Conservation (phyloP, 306 rosid genomes). For the Medicago arabica region DNA sequence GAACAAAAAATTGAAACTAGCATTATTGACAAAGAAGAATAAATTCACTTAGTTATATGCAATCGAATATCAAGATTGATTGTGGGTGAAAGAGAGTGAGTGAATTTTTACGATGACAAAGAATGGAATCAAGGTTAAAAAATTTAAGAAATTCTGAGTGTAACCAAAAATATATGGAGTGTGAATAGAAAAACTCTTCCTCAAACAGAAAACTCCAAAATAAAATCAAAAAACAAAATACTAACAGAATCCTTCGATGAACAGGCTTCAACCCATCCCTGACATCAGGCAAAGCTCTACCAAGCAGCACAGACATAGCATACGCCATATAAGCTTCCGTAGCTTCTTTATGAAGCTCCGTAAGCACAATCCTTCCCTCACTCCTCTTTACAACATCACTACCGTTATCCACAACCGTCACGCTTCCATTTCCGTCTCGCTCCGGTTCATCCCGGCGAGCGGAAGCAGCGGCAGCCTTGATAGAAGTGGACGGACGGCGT, state of each 20-base stretch:
- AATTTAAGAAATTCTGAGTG: no score
- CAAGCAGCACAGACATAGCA: conserved; percentile 94
- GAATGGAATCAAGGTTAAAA: no score
- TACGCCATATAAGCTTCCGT: conserved; percentile 89
- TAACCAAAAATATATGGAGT: no score
- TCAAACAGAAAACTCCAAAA: no score
- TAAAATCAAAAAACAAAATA: conserved; percentile 18
- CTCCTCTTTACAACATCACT: conserved; percentile 15
- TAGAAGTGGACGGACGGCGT: not conserved
- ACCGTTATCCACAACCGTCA: conserved; percentile 45
- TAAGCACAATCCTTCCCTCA: conserved; percentile 59
- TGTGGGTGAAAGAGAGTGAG: no score
- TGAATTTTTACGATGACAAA: no score
- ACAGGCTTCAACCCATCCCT: conserved; percentile 98
- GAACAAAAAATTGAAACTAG: no score
- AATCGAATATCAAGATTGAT: no score
- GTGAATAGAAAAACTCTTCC: no score
- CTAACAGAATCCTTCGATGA: conserved; percentile 92
- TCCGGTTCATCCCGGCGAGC: conserved; percentile 48
- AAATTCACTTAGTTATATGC: no score
- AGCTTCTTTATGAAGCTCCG: conserved; percentile 83
- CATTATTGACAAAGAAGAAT: no score
- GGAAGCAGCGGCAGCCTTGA: conserved; percentile 30
- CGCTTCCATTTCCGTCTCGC: conserved; percentile 66
- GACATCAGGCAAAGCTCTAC: conserved; percentile 95